Conservation (phyloP, 1,284 basidiomycete species). For the Marasmius fiardii region DNA sequence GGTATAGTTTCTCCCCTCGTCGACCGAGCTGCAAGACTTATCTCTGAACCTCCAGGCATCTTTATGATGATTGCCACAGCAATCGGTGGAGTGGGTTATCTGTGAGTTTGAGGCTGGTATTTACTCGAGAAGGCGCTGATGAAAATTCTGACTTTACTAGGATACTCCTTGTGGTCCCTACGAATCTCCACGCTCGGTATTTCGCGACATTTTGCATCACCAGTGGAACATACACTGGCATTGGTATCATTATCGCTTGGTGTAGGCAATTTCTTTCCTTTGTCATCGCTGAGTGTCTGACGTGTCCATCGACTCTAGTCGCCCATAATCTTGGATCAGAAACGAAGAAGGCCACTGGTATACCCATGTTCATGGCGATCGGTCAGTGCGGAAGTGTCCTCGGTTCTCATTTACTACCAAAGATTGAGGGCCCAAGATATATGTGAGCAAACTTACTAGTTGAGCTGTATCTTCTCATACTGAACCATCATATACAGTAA, state of each 20-base stretch:
- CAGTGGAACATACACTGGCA: constrained; percentile 64
- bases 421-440: constrained; percentile 60
- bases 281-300: neutral
- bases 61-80: constrained; percentile 46
- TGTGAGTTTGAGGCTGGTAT: constrained; percentile 37
- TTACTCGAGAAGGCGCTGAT: neutral
- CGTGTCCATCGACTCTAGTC: constrained; percentile 32
- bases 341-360: constrained; percentile 72
- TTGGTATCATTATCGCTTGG: constrained; percentile 69
- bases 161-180: constrained; percentile 11
- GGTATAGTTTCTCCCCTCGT: neutral
- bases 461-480: neutral
- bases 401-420: constrained; percentile 69
- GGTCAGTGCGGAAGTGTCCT: constrained; percentile 72
- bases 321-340: constrained; percentile 76
- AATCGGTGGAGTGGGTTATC: constrained; percentile 62
- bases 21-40: neutral
- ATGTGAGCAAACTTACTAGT: constrained; percentile 35
- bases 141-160: neutral
- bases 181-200: constrained; percentile 53
- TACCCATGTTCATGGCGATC: constrained; percentile 74
- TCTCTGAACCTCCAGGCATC: constrained; percentile 38
- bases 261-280: constrained; percentile 44
- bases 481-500: constrained; percentile 35
- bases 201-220: constrained; percentile 71